These are phyloP conservation scores for Boletellus sp. DNA, from an alignment of 1,284 basidiomycete species.

Conservation along the genomic window DNA sequence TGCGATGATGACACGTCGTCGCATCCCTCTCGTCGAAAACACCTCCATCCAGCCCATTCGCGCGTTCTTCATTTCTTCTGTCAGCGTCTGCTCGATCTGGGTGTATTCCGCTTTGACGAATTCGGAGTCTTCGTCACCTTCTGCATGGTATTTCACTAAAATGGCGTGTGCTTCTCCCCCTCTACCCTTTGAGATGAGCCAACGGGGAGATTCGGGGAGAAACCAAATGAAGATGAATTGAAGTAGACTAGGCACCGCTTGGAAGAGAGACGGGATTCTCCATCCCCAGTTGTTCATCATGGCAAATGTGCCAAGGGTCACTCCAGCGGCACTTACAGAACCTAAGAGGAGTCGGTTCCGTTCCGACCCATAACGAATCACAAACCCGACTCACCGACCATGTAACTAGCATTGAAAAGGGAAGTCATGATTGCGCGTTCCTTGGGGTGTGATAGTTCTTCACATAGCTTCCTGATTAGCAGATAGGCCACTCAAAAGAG, in stretches of 20 bases:
- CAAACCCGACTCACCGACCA: conserved; percentile 5
- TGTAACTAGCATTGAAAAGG: conserved; percentile 6
- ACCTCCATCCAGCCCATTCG: neutral
- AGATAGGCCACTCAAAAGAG: neutral
- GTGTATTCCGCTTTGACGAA: conserved; percentile 12
- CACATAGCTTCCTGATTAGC: neutral
- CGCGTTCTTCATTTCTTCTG: neutral
- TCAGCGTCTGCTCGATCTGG: no score
- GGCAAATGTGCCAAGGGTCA: no score
- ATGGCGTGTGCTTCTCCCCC: conserved; percentile 34
- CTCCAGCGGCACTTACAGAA: neutral
- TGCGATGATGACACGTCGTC: neutral
- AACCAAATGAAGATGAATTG: conserved; percentile 47
- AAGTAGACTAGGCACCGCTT: conserved; percentile 39
- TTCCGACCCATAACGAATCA: neutral
- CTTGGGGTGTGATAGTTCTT: conserved; percentile 20
- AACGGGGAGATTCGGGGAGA: conserved; percentile 59
- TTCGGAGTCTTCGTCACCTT: conserved; percentile 14
- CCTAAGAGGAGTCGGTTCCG: conserved; percentile 5
- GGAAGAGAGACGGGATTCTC: no score
- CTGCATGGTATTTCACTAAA: conserved; percentile 19
- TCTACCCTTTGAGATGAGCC: conserved; percentile 51
- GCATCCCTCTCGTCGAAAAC: neutral
- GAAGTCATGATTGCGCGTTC: conserved; percentile 11
- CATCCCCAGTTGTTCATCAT: no score